Base-by-base conservation (phyloP, 495 filamentous ascomycete genomes). In the Penicillium macrosclerotiorum region DNA sequence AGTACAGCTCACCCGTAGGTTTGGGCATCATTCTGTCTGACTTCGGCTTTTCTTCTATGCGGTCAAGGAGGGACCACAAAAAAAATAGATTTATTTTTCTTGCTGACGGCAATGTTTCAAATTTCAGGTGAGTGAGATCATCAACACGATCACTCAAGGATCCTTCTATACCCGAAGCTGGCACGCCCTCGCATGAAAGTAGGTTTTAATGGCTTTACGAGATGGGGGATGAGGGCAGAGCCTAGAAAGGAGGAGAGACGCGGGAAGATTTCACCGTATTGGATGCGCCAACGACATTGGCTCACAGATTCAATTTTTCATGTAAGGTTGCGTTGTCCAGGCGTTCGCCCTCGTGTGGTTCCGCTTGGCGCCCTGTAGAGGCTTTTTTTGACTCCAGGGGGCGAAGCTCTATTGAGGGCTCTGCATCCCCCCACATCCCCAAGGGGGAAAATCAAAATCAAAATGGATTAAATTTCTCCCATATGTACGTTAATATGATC, bases 371-470 rank as follows among this genome's bases (percentile, higher is more conserved):
- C 20, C 27, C 8, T 30, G 33, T 19, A 19, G 42, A 26, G 18
- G 31, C 27, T 18, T 18, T 42, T 7, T 31, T 45, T 49, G 20
- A 51, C 44, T 52, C 55, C 31, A 62, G 52, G 55, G 50, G 55
- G 37, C 20, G 20, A 23, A 33, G 38, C 38, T 49, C 44, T 54
- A 62, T 53, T 51, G 57, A 55, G 24, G 26, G 34, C 30, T 17
- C 3, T 49, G 40, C 47, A 48, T 53, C 52, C 59, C n/a, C 59
- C 59, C 59, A 60, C 55, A 57, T 62, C 46, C 52, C 45, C 26
- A 59, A 54, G 47, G 59, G 46, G 49, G 51, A 42, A 47, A 49
- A 22, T 9, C 31, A 39, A 36, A 57, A 45, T 26, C 14, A 12
- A 40, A 45, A 22, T 17, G n/a, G 14, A 25, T 29, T 8, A 34